Percentiles rank a stretch among this genome's conserved stretches.
Evolutionary conservation across 169 alveolate species (phyloP).

Genomic region (Plasmodium chabaudi): DNA sequence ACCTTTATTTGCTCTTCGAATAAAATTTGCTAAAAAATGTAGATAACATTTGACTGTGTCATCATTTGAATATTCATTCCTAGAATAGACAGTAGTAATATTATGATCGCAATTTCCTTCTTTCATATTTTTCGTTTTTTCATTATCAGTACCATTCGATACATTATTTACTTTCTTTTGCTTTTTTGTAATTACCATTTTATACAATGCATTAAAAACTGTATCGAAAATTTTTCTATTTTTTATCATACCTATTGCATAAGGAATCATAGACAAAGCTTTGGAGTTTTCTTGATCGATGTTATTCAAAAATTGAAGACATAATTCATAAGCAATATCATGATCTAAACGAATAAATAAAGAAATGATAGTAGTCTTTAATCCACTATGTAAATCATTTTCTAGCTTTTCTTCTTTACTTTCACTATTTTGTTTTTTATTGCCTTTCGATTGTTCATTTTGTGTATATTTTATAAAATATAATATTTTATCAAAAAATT

Average conservation of each 20-base stretch:
- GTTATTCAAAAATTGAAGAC: conserved; percentile 57
- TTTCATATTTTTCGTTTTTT: background rate
- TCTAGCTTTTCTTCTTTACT: conserved; percentile 43
- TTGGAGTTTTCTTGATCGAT: conserved; percentile 63
- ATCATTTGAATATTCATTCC: conserved; percentile 67
- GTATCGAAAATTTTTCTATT: conserved; percentile 61
- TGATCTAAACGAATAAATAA: conserved; percentile 69
- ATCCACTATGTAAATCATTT: conserved; percentile 64
- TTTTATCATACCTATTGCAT: conserved; percentile 52
- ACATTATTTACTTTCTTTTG: conserved; percentile 16
- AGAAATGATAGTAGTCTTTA: conserved; percentile 50
- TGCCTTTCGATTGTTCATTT: conserved; percentile 50
- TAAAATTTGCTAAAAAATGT: conserved; percentile 52
- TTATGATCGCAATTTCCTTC: conserved; percentile 1
- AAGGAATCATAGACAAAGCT: conserved; percentile 56
- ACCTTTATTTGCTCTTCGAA: conserved; percentile 42
- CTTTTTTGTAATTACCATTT: conserved; percentile 48
- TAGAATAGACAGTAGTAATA: conserved; percentile 17
- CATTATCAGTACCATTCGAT: background rate
- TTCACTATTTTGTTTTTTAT: conserved; percentile 63
- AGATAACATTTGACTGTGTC: conserved; percentile 57
- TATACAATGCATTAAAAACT: conserved; percentile 55
- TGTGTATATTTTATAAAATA: conserved; percentile 58
- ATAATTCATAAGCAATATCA: conserved; percentile 35
- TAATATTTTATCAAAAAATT: conserved; percentile 67